Percentiles rank a stretch among this genome's conserved stretches.
Conservation (phyloP, 2,329 filamentous ascomycete species). For the Monilinia fructigena region DNA sequence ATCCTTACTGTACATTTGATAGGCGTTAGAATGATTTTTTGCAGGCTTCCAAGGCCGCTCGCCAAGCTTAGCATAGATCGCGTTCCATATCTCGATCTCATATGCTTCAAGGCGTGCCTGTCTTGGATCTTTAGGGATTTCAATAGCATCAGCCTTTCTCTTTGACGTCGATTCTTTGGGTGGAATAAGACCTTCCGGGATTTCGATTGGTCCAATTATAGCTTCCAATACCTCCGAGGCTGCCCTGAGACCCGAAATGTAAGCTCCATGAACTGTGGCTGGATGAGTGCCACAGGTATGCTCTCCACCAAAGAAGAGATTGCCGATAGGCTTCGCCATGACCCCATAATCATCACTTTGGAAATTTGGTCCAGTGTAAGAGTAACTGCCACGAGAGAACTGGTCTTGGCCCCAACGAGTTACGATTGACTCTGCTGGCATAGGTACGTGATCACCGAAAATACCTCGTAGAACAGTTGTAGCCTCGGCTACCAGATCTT, state of each 20-base stretch:
- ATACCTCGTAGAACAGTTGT: slow-evolving; percentile 74
- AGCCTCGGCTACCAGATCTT: slow-evolving; percentile 76
- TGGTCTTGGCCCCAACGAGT: slow-evolving; percentile 90
- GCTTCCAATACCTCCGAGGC: slow-evolving; percentile 81
- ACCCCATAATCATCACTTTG: slow-evolving; percentile 84
- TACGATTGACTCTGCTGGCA: slow-evolving; percentile 80
- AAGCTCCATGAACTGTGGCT: slow-evolving; percentile 94
- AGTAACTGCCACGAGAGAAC: slow-evolving; percentile 94
- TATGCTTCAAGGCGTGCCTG: slow-evolving; percentile 57
- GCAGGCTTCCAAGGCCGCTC: slow-evolving; percentile 69
- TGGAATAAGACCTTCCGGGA: slow-evolving; percentile 73
- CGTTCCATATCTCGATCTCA: slow-evolving; percentile 53
- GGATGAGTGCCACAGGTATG: slow-evolving; percentile 95
- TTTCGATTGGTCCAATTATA: slow-evolving; percentile 76
- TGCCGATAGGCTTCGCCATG: slow-evolving; percentile 82
- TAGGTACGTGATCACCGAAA: slow-evolving; percentile 69
- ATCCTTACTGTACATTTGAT: slow-evolving; percentile 82
- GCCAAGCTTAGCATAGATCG: slow-evolving; percentile 62
- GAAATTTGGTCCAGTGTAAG: slow-evolving; percentile 83
- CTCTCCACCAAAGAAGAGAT: slow-evolving; percentile 92
- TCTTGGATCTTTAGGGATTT: slow-evolving; percentile 48
- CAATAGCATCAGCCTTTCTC: slow-evolving; percentile 48
- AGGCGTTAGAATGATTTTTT: slow-evolving; percentile 78
- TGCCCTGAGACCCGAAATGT: slow-evolving; percentile 85
- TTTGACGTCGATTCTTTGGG: slow-evolving; percentile 57